A percentile compares a stretch with the other conserved stretches of the same genome.
These are phyloP conservation scores for Trichosporon ovoides DNA, from an alignment of 1,284 basidiomycete species.

Conservation along the genomic window DNA sequence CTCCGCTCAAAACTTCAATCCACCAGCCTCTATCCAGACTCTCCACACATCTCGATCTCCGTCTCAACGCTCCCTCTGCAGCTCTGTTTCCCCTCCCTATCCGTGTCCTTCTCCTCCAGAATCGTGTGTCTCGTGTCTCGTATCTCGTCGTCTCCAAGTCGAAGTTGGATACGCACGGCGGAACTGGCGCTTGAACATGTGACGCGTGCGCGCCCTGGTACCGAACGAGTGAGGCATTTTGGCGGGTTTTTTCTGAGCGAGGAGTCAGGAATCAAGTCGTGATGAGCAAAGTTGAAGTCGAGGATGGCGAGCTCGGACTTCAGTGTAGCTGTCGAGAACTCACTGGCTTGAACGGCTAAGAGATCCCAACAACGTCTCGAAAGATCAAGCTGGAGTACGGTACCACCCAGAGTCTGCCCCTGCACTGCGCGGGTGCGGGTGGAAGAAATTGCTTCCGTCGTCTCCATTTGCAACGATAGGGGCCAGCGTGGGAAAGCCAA, in stretches of 20 bases:
- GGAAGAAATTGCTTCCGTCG: too few species aligned
- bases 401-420: too few species aligned
- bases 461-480: too few species aligned
- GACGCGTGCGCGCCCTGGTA: conserved; percentile 98
- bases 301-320: conserved; percentile 2
- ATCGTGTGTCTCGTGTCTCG: background rate
- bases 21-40: too few species aligned
- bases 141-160: background rate
- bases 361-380: background rate
- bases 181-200: conserved; percentile 99
- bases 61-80: background rate
- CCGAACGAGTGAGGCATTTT: conserved; percentile 99
- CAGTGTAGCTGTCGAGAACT: conserved; percentile 21
- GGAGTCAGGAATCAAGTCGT: too few species aligned
- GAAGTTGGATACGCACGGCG: conserved; percentile 72
- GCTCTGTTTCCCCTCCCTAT: background rate
- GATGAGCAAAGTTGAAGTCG: background rate
- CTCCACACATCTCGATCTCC: too few species aligned
- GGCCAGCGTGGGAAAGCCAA: too few species aligned
- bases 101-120: background rate
- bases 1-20: background rate
- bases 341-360: conserved; percentile 7
- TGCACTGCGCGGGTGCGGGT: too few species aligned
- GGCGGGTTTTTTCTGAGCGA: conserved; percentile 51
- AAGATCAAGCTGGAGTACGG: background rate